Evolutionary conservation across 2,329 filamentous ascomycete species (phyloP).

Genomic region (Cladobotryum mycophilum): DNA sequence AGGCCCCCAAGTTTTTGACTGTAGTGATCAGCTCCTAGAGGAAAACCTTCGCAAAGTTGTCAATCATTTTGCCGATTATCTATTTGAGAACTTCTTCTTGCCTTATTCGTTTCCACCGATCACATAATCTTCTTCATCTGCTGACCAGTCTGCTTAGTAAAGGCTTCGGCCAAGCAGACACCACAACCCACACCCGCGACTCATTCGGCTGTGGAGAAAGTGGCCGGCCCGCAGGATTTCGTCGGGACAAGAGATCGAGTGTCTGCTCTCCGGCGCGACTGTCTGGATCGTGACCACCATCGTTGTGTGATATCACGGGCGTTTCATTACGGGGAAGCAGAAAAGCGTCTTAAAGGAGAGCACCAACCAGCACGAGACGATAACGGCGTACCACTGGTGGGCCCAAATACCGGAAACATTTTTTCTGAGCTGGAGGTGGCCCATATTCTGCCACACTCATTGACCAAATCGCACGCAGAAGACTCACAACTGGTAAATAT

Average conservation of each 20-base stretch:
- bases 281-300: slow-evolving; percentile 10
- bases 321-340: slow-evolving; percentile 3
- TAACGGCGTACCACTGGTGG: slow-evolving; percentile 4
- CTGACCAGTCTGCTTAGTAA: not conserved
- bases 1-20: not conserved
- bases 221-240: not conserved
- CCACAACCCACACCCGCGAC: not conserved
- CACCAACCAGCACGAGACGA: slow-evolving; percentile 3
- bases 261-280: slow-evolving; percentile 6
- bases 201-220: not conserved
- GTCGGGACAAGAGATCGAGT: slow-evolving; percentile 8
- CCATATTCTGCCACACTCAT: slow-evolving; percentile 14
- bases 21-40: not conserved
- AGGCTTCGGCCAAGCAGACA: not conserved
- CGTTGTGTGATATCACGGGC: slow-evolving; percentile 11
- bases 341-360: not conserved
- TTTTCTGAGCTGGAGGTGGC: slow-evolving; percentile 13
- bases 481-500: slow-evolving; percentile 8
- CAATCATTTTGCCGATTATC: slow-evolving; percentile 1
- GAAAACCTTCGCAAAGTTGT: too few species aligned
- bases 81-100: slow-evolving; percentile 12
- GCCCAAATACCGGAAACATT: not conserved
- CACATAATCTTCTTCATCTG: not conserved
- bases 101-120: not conserved
- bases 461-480: slow-evolving; percentile 3